Base-by-base conservation (phyloP, 331 rosid genomes). In the Erythrophleum ivorense region DNA sequence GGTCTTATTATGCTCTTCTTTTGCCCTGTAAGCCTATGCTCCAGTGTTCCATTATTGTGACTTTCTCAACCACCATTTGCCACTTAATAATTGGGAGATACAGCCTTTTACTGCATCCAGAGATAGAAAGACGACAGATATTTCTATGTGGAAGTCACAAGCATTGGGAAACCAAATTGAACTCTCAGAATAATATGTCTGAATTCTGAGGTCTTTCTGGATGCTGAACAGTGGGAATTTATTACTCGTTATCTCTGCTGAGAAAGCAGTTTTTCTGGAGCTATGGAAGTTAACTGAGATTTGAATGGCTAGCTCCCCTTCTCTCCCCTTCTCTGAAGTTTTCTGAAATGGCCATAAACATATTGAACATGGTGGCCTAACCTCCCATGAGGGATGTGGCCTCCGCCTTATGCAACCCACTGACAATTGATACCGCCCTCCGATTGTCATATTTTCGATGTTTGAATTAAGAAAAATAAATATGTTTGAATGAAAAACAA, bases 331-430 rank as follows among this genome's bases (percentile, higher is more conserved):
- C 10, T 58, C 34, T 58, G 36, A 3, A 59, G 16, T 38, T 24
- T 60, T 60, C 18, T 60, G 40, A 29, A 60, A 60, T 12, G 41
- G 3, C 9, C 68, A 12, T 31, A 3, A 62, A 62, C 66, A 29
- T 29, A 1, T 49, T 60, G 40, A 60, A 4, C 67, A 79, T 38
- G 40, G 55, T 82, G 85, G 74, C 82, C 84, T 7, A 70, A 72
- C 87, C 84, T 71, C 46, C 84, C 89, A 86, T 84, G 87, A 81
- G 88, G 85, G 71, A 70, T 86, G 77, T 75, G 49, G 88, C 69
- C 91, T 86, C 80, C 85, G 78, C 21, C 60, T 71, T 72, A 48
- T 52, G 6, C 68, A 49, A 57, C 4, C 40, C 40, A 36, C 40
- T 36, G 4, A 41, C 81, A 13, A 29, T 59, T 68, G 38, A 78